Evolutionary conservation across 768 basidiomycete species (phyloP).

Genomic region (Suillus lakei): DNA sequence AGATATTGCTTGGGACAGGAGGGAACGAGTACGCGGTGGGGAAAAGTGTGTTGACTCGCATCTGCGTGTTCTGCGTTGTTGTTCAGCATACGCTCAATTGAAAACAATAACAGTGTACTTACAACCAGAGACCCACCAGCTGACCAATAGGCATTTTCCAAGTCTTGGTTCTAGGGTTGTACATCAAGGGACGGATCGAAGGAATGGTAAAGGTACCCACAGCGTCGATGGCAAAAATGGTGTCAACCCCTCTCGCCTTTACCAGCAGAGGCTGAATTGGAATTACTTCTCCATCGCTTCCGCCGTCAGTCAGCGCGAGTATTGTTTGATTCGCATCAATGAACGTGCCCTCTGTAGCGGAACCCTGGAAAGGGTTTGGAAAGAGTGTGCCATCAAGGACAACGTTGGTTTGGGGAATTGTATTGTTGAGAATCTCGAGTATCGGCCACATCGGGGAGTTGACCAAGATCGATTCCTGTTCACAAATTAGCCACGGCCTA

Average conservation of each 20-base stretch:
- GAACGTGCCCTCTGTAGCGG: constrained; percentile 23
- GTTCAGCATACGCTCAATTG: background rate
- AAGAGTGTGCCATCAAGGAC: constrained; percentile 24
- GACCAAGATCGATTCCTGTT: constrained; percentile 5
- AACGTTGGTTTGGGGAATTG: constrained; percentile 13
- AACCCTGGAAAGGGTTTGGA: constrained; percentile 30
- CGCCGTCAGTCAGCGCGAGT: constrained; percentile 36
- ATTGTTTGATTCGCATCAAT: constrained; percentile 21
- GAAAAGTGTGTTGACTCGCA: constrained; percentile 12
- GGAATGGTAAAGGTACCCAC: constrained; percentile 3
- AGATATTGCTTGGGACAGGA: constrained; percentile 17
- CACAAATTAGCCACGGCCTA: background rate
- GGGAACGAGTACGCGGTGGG: constrained; percentile 19
- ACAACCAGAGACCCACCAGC: constrained; percentile 14
- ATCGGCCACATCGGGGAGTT: constrained; percentile 7
- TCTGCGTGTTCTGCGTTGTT: constrained; percentile 10
- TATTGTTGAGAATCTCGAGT: constrained; percentile 10
- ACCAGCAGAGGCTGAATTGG: constrained; percentile 46
- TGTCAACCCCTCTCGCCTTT: constrained; percentile 38
- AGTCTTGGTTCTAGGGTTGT: constrained; percentile 13
- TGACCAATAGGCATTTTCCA: constrained; percentile 13
- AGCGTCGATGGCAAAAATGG: constrained; percentile 10
- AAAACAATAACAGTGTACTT: background rate
- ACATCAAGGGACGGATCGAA: constrained; percentile 17
- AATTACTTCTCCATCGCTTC: constrained; percentile 39